These are phyloP conservation scores for Austroboletus novae-zelandiae DNA, from an alignment of 1,284 basidiomycete species.

Conservation along the genomic window DNA sequence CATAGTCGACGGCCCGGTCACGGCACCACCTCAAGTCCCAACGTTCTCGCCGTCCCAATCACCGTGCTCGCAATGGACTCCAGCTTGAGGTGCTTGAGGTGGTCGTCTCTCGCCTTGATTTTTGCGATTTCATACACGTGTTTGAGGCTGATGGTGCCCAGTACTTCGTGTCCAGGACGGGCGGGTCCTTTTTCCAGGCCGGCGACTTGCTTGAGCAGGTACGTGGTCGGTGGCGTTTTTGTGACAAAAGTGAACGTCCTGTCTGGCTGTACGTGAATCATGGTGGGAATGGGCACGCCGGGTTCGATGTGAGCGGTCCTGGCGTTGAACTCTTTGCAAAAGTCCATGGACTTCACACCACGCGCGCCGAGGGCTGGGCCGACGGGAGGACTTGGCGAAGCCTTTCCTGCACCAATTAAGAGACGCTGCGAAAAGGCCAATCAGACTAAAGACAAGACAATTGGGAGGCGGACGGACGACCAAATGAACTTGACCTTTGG, in stretches of 20 bases:
- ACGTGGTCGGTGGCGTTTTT: constrained; percentile 89
- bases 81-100: constrained; percentile 79
- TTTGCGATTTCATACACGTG: constrained; percentile 99
- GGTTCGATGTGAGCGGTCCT: constrained; percentile 86
- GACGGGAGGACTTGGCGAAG: constrained; percentile 93
- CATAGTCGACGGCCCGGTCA: constrained; percentile 42
- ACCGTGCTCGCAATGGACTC: constrained; percentile 88
- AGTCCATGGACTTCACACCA: constrained; percentile 99
- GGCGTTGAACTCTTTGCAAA: constrained; percentile 97
- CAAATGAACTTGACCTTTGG: constrained; percentile 34
- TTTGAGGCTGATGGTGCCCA: constrained; percentile 89
- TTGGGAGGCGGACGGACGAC: constrained; percentile 26
- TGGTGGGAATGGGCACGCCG: constrained; percentile 86
- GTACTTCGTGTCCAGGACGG: constrained; percentile 71
- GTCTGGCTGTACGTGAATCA: constrained; percentile 93
- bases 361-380: constrained; percentile 97
- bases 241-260: constrained; percentile 92
- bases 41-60: constrained; percentile 78
- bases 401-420: constrained; percentile 91
- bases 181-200: constrained; percentile 89
- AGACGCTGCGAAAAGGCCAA: constrained; percentile 53
- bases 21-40: constrained; percentile 87
- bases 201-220: constrained; percentile 90
- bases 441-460: constrained; percentile 6
- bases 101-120: constrained; percentile 91